Evolutionary conservation across 1,284 basidiomycete species (phyloP), one percentile per base, ranked within the genome.

Genomic region (Mixia osmundae): DNA sequence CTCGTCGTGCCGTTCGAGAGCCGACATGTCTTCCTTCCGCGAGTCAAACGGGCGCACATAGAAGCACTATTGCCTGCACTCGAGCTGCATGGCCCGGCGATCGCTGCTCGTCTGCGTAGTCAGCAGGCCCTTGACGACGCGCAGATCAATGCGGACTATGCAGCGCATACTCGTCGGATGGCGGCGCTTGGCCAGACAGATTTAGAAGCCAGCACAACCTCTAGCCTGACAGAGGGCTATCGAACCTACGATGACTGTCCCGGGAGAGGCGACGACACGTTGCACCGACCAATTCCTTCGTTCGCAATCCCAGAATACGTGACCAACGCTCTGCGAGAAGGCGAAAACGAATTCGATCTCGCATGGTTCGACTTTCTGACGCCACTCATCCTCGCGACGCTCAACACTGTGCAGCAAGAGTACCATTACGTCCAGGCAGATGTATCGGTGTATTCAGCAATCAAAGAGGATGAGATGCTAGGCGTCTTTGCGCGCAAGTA

Each of bases 291-390:
- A 8, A 31, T 47, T 30, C 46, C 47, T 4, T 24, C 33, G 4
- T 43, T 40, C 9, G 29, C 42, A n/a, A 48, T 50, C 29, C 50
- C 52, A 15, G 41, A 44, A 21, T 54, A 52, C 28, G 42, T 53
- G 6, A 36, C 43, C 2, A 51, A 46, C 6, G 33, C 25, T 1
- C 22, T 44, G 2, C 35, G 29, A 10, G 15, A n/a, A 21, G 4
- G 4, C 9, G 28, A 12, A 9, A 29, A 30, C 11, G 16, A 5
- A 3, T 38, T 48, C 11, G 47, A 51, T 31, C 33, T 51, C 11
- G 47, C 47, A 10, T 51, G 47, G 26, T 45, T 47, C 27, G 48
- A 48, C 33, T 50, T 51, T 34, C 49, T 51, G 30, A 26, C 36
- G n/a, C 41, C 43, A 3, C 44, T 50, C 20, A 30, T 51, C 7